Evolutionary conservation across 208 protist genomes (phyloP), one percentile per base, ranked within the genome.

Genomic region (Acanthamoeba triangularis): DNA sequence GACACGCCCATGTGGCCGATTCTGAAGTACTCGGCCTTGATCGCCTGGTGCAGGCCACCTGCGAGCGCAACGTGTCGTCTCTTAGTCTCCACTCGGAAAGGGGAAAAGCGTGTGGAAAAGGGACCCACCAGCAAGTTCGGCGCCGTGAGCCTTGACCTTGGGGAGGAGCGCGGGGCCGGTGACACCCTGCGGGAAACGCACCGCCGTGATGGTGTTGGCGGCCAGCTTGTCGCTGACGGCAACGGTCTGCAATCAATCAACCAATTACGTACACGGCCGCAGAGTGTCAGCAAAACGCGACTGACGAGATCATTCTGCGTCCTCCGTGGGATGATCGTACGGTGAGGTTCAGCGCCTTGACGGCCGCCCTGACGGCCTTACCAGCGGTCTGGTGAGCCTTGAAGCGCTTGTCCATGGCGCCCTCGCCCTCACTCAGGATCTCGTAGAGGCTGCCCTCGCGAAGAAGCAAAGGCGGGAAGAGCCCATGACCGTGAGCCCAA

Each of bases 21-120:
- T 35, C 95, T 56, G 65, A 96, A 96, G 92, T 96, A 96, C 76
- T 95, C 91, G 16, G 56, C 90, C 44, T 95, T 96, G 82, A 96
- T 96, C 37, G 16, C 33, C 7, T 41, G 49, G 61, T 95, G 95
- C 61, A 96, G 59, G 0, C 95, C 95, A 25, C 95, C 95, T 59
- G 44, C 3, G 7, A 2, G 44, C 44, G 44, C 44, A 28, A 28
- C 41, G 13, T 25, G 44, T 82, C n/a, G 23, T 23, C 30, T 37
- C 67, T 47, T 11, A 47, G 44, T 47, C 44, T 47, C 44, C 2
- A 11, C 44, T 3, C 44, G 44, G 44, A 5, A 49, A 49, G 63
- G 0, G 63, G 23, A 25, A 25, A 61, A 61, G 23, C 14, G 54
- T 18, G 11, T 30, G 35, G n/a, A 16, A 54, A 78, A 28, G 25